Conservation (phyloP, 2,329 filamentous ascomycete genomes). For the Rhinocladiella similis region DNA sequence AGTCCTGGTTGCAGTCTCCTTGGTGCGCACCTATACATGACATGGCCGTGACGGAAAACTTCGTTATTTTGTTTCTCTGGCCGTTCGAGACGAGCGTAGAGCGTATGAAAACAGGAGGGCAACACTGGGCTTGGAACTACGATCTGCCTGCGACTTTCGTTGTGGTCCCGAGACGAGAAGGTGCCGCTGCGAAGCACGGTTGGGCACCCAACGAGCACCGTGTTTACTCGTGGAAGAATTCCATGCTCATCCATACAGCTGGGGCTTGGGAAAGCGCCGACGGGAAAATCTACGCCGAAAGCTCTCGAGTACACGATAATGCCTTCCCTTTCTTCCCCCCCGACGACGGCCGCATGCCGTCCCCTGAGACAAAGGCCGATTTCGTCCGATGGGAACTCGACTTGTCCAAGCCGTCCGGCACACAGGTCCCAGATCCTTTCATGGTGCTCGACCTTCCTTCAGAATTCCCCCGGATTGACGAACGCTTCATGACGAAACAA, state of each 20-base stretch:
- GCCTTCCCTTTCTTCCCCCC: conserved; percentile 12
- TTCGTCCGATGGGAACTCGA: conserved; percentile 16
- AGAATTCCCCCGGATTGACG: conserved; percentile 16
- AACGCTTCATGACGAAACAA: conserved; percentile 13
- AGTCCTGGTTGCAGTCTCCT: conserved; percentile 43
- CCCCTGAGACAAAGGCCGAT: conserved; percentile 10
- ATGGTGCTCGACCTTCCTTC: conserved; percentile 13
- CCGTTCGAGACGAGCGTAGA: conserved; percentile 14
- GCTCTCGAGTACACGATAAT: conserved; percentile 11
- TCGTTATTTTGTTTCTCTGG: conserved; percentile 9
- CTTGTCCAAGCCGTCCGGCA: not conserved
- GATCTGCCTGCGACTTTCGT: conserved; percentile 10
- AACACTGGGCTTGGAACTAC: conserved; percentile 16
- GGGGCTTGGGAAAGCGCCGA: conserved; percentile 8
- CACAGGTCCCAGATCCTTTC: not conserved
- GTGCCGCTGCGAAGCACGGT: not conserved
- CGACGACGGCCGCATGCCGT: conserved; percentile 1
- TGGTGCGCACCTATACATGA: conserved; percentile 36
- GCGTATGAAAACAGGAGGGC: conserved; percentile 11
- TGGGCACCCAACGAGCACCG: conserved; percentile 8
- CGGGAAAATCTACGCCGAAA: conserved; percentile 10
- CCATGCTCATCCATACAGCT: conserved; percentile 13
- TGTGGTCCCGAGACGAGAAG: conserved; percentile 7
- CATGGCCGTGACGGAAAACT: conserved; percentile 12
- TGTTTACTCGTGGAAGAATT: conserved; percentile 12